Evolutionary conservation across 2,329 filamentous ascomycete species (phyloP).

Genomic region (Botryotinia narcissicola): DNA sequence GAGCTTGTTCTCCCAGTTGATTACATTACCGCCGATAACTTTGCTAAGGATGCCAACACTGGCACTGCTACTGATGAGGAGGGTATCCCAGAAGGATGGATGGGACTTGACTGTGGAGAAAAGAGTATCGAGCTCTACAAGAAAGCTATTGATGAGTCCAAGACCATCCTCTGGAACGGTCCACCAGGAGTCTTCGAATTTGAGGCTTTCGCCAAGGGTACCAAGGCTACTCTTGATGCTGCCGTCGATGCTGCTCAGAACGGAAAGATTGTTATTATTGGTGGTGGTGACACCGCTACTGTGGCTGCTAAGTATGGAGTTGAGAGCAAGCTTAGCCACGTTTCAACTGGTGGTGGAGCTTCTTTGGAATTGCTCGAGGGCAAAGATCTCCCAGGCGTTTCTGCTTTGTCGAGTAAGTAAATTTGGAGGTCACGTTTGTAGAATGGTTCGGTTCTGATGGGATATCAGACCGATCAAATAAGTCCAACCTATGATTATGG

Average conservation of each 20-base stretch:
- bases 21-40: conserved; percentile 96
- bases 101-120: conserved; percentile 92
- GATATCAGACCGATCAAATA: conserved; percentile 33
- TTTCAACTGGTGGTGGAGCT: conserved; percentile 94
- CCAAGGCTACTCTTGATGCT: conserved; percentile 87
- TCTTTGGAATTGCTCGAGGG: conserved; percentile 95
- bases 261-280: conserved; percentile 97
- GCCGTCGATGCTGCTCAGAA: conserved; percentile 76
- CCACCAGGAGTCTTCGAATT: conserved; percentile 97
- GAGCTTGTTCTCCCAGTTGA: conserved; percentile 92
- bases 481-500: conserved; percentile 36
- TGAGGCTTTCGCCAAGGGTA: conserved; percentile 87
- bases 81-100: conserved; percentile 95
- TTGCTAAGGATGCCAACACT: conserved; percentile 76
- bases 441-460: conserved; percentile 31
- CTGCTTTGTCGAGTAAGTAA: conserved; percentile 80
- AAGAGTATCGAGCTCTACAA: conserved; percentile 88
- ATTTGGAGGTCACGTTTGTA: conserved; percentile 27
- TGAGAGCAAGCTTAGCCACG: conserved; percentile 96
- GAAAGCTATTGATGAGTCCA: conserved; percentile 77
- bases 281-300: conserved; percentile 95
- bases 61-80: conserved; percentile 80
- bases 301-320: conserved; percentile 96
- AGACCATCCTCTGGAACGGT: conserved; percentile 99
- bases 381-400: conserved; percentile 93